Evolutionary conservation across 2,329 filamentous ascomycete genomes (phyloP).

Genomic region (Epichloe uncinata): DNA sequence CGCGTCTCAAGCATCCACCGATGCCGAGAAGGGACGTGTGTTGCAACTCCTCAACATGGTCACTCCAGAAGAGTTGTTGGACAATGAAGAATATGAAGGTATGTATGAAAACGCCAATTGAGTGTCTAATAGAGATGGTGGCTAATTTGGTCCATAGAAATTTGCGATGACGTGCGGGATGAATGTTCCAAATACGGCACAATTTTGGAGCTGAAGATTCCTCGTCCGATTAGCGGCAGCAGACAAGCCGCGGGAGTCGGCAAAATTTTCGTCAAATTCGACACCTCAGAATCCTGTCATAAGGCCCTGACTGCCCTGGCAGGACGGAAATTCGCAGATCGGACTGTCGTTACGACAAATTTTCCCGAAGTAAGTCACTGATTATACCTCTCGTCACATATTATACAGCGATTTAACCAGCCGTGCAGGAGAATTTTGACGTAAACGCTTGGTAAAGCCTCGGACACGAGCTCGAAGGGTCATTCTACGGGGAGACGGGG

Average conservation of each 20-base stretch:
- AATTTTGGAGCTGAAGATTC: constrained; percentile 83
- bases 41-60: constrained; percentile 97
- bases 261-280: constrained; percentile 96
- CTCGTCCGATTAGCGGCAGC: constrained; percentile 69
- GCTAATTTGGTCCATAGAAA: constrained; percentile 48
- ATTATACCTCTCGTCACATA: background rate
- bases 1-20: constrained; percentile 71
- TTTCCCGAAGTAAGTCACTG: constrained; percentile 64
- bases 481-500: background rate
- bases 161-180: constrained; percentile 83
- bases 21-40: constrained; percentile 70
- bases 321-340: constrained; percentile 88
- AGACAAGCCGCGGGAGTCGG: constrained; percentile 81
- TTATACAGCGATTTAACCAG: constrained; percentile 17
- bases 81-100: constrained; percentile 93
- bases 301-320: constrained; percentile 83
- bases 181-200: constrained; percentile 87
- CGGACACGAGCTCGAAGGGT: background rate
- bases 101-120: constrained; percentile 16
- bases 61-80: constrained; percentile 84
- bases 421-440: constrained; percentile 78
- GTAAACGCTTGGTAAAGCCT: constrained; percentile 67
- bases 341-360: constrained; percentile 92
- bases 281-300: constrained; percentile 60
- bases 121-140: background rate